Base-by-base conservation (phyloP, 2,329 filamentous ascomycete genomes). In the Microdochium trichocladiopsis region DNA sequence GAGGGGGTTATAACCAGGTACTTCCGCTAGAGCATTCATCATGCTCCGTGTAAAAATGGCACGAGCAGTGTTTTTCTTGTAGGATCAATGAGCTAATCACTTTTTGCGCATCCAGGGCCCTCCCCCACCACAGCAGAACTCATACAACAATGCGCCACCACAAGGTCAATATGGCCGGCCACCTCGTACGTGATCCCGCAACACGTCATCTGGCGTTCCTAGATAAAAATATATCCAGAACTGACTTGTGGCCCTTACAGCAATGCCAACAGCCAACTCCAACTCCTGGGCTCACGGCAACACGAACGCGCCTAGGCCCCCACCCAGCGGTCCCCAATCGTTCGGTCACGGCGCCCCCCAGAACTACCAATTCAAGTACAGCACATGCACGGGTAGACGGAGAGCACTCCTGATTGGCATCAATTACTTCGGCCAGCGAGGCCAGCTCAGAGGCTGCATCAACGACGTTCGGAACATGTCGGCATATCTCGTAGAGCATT, bases 391-490 rank as follows among this genome's bases (percentile, higher is more conserved):
- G 4, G 93, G 92, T 47, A 83, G 85, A 61, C 79, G 92, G 66
- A 96, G 96, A 73, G 93, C 92, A 4, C 74, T 96, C 25, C 72
- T 97, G 55, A 93, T 96, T 60, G 93, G 93, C 52, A 96, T 96
- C 76, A 96, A 96, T 72, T 96, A 97, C 72, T 96, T 96, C 66
- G 86, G 88, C 50, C 92, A 96, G 72, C 84, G 89, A 53, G 92
- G 92, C 25, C 89, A 96, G 75, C 77, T 96, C 48, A 80, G 91
- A 53, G 93, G 93, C 47, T 97, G 93, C 66, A 96, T 96, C 75
- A 96, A 97, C 66, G 93, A 97, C 67, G 93, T 96, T 45, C 89
- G 92, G 72, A 96, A 96, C 74, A 95, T 97, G 90, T 95, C 91
- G 22, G 80, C 81, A 49, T 97, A 96, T 66, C 76, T 97, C 53